Base-by-base conservation (phyloP, 169 alveolate genomes). In the Theileria equi region DNA sequence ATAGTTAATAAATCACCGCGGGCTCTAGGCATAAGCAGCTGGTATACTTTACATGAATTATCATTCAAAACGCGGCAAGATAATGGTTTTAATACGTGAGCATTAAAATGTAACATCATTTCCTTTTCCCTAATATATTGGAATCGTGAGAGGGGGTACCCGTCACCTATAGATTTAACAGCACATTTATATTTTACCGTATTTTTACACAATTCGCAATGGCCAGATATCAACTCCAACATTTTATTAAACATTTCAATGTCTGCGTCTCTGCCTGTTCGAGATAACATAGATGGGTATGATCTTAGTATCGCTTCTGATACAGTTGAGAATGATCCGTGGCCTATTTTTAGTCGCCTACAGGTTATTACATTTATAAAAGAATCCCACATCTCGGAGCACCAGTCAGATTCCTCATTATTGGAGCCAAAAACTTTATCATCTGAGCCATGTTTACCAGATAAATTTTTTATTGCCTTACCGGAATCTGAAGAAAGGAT, bases 71-170 rank as follows among this genome's bases (percentile, higher is more conserved):
- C 31, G 36, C 88, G 40, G 34, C 87, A 81, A 32, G 88, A 63
- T 59, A 81, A 28, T 8, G 92, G 92, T 59, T 81, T 80, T 38
- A 85, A 60, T 34, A 85, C 92, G 52, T 85, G 66, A 19, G 83
- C 60, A 55, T 85, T 64, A 53, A 79, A 85, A 59, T 85, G 92
- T 23, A 81, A 60, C 86, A 85, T 64, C 67, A 85, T 59, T 52
- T 85, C 92, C 64, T 81, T 84, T 41, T 85, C 92, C 35, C 92
- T 65, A 32, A 85, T 72, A 65, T 81, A 85, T 57, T 85, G 92
- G 60, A 61, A 65, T n/a, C 85, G 34, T 34, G 80, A 62, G 11
- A 59, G 59, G 0, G 50, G 55, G 36, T 48, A 65, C 25, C 23
- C 68, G 49, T 63, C 80, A 11, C 45, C 66, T 31, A 76, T 63